A percentile compares a stretch with the other conserved stretches of the same genome.
These are phyloP conservation scores for Fragaria iinumae DNA, from an alignment of 306 rosid genomes.

Conservation along the genomic window DNA sequence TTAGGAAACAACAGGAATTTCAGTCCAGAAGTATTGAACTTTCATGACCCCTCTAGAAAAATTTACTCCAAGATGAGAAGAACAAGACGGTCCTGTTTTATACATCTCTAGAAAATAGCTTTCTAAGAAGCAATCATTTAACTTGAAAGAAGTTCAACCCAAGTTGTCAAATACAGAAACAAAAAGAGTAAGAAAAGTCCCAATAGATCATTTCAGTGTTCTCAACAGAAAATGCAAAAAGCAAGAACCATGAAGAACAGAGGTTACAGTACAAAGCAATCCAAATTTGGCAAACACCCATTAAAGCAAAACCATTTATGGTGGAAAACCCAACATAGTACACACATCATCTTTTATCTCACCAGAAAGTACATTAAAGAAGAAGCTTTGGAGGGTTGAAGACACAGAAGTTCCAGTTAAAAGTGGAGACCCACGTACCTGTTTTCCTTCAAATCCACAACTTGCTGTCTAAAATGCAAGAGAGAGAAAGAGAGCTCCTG, in stretches of 20 bases:
- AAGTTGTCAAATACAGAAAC: neutral
- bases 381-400: neutral
- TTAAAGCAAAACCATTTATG: slow-evolving; percentile 7
- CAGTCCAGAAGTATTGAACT: neutral
- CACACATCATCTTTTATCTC: neutral
- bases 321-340: slow-evolving; percentile 20
- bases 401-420: neutral
- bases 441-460: slow-evolving; percentile 29
- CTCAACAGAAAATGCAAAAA: neutral
- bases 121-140: neutral
- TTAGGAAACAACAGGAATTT: slow-evolving; percentile 1
- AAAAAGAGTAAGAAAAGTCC: neutral
- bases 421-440: slow-evolving; percentile 34
- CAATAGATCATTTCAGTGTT: neutral
- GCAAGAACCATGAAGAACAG: neutral
- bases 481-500: slow-evolving; percentile 8
- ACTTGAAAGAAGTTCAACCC: neutral
- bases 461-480: neutral
- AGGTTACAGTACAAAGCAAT: neutral
- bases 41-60: neutral
- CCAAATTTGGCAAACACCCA: slow-evolving; percentile 15
- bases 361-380: neutral
- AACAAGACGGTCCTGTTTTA: neutral
- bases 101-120: neutral
- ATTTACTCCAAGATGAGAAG: neutral